Base-by-base conservation (phyloP, 352 stramenopile species). In the Phytophthora colocasiae region DNA sequence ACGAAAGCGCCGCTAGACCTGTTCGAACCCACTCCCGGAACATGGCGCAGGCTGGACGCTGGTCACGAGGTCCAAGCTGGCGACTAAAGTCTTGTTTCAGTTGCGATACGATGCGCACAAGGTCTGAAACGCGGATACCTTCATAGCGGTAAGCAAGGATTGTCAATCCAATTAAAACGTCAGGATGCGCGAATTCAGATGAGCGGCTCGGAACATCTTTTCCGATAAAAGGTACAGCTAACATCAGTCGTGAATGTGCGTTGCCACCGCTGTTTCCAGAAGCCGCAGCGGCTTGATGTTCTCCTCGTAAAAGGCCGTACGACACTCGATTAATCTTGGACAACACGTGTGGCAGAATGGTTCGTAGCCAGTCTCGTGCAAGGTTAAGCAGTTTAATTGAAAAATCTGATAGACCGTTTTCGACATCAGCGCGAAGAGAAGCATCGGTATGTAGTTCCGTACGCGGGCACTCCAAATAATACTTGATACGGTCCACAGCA, bases 301-400 rank as follows among this genome's bases (percentile, higher is more conserved):
- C 81, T 60, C 78, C 71, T 75, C 90, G 75, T 15, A 99, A 74
- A 1, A 99, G 78, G 36, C 98, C 98, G 78, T 99, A 99, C 9
- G 88, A 98, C 14, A 99, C 98, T 58, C 98, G 91, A 68, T 99
- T 98, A 64, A 99, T 99, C 83, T 99, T 99, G 22, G 95, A 97
- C 26, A 99, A 75, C 2, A 99, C 89, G 61, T 99, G 97, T n/a
- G 98, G 98, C 32, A 99, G 75, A 63, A 99, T 99, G 24, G 98
- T 98, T 14, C 89, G 90, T 22, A 99, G 83, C 85, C 98, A 98
- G 59, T 99, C 96, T 48, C 98, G 89, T 15, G 93, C 94, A 19
- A 99, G 81, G 61, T 99, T 99, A 12, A 99, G 83, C 71, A 99
- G 90, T 73, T 99, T 99, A 77, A 99, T 97, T 34, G 87, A 94